phyloP scores from a whole-genome alignment of 441 rosid species.

The Capsella rubella region DNA sequence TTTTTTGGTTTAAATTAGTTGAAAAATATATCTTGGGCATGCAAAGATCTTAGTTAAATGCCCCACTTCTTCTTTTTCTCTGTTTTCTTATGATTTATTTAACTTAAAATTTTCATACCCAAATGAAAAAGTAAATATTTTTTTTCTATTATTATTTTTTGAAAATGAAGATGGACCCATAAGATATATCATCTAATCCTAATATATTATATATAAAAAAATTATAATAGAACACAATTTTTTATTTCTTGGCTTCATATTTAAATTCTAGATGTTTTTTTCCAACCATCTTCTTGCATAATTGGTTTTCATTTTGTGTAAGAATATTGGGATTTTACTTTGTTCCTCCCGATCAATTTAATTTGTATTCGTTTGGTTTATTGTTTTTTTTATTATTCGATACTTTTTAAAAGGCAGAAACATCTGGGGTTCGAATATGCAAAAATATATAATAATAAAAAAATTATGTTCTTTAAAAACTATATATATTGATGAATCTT shows the following conservation, averaged over 20 bases:
- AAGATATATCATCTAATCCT: conserved; percentile 1
- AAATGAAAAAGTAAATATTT: neutral
- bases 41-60: conserved; percentile 8
- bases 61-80: neutral
- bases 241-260: conserved; percentile 1
- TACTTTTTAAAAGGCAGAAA: conserved; percentile 1
- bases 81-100: conserved; percentile 1
- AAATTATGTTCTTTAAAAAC: neutral
- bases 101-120: neutral
- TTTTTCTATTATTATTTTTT: no score
- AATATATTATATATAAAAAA: neutral
- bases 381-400: neutral
- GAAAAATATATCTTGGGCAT: neutral
- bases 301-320: neutral
- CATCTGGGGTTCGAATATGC: conserved; percentile 9
- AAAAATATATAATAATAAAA: neutral
- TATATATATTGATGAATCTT: conserved; percentile 11
- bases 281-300: neutral
- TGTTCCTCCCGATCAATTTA: neutral
- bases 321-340: neutral
- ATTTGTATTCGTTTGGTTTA: neutral
- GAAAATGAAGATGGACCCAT: neutral
- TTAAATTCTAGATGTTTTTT: conserved; percentile 1
- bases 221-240: neutral
- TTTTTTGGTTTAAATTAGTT: neutral